Base-by-base conservation (phyloP, 495 filamentous ascomycete genomes). In the Cercophora newfieldiana region DNA sequence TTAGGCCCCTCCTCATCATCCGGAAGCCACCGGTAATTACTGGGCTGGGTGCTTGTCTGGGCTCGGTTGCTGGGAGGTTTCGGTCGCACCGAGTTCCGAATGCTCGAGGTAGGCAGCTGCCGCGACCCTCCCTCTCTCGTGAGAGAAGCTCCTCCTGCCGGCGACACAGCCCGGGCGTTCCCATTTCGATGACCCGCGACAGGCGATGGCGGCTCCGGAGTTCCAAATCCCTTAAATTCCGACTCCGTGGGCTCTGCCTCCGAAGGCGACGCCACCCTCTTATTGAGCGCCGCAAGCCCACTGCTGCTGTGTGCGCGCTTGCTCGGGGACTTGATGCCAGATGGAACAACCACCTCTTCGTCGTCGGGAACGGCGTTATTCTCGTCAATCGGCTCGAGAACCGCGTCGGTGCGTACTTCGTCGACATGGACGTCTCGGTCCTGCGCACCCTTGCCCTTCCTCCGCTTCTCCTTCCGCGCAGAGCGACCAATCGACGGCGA, bases 311-410 rank as follows among this genome's bases (percentile, higher is more conserved):
- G 51, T 1, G 22, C 51, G 19, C 51, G 51, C 21, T 55, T 55
- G 3, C 19, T 22, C 21, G 51, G 51, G 19, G 21, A 55, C 51
- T 26, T 44, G 58, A 48, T 14, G 21, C 14, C 24, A 47, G 58
- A 60, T 14, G 58, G 58, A 28, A 60, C 48, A 19, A 60, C 37
- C 24, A 30, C n/a, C 37, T 28, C 47, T 29, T 49, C 24, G 30
- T 24, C 29, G 33, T 21, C 24, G n/a, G 57, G 18, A 12, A 25
- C 57, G 21, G 30, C 57, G 7, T 47, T 10, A 31, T 18, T 21
- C 33, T 26, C 57, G 3, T n/a, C 18, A 30, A 14, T 24, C 14
- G 57, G 7, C 25, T 25, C 33, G 14, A 25, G 21, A 16, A 18
- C 22, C 10, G 31, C 29, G 1, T 8, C 29, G 14, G 12, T 31